Conservation (phyloP, 164 flowering plant genomes). For the Warburgia ugandensis region DNA sequence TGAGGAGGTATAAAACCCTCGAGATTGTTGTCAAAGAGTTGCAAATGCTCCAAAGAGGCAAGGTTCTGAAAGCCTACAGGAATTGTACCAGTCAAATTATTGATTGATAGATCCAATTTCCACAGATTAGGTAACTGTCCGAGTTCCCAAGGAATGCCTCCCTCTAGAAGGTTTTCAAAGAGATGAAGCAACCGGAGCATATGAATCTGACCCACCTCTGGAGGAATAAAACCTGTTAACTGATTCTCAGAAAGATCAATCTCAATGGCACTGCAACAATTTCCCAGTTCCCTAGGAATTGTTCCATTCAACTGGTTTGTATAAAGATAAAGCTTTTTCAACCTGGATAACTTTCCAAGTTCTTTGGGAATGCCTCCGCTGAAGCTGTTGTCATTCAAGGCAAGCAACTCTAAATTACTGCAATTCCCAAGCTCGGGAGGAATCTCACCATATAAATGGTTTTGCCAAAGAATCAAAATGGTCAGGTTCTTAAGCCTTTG, state of each 20-base stretch:
- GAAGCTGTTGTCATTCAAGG: slow-evolving; percentile 49
- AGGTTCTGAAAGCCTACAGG: slow-evolving; percentile 57
- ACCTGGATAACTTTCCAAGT: slow-evolving; percentile 41
- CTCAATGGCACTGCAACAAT: slow-evolving; percentile 41
- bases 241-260: slow-evolving; percentile 73
- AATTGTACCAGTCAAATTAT: slow-evolving; percentile 52
- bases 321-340: slow-evolving; percentile 47
- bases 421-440: slow-evolving; percentile 63
- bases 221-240: slow-evolving; percentile 55
- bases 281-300: slow-evolving; percentile 64
- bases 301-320: slow-evolving; percentile 58
- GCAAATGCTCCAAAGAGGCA: slow-evolving; percentile 36
- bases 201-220: slow-evolving; percentile 43
- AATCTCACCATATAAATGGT: slow-evolving; percentile 51
- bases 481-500: slow-evolving; percentile 48
- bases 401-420: slow-evolving; percentile 43
- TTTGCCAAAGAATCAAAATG: slow-evolving; percentile 49
- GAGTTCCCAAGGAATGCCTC: slow-evolving; percentile 55
- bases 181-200: slow-evolving; percentile 40
- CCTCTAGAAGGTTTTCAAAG: slow-evolving; percentile 56
- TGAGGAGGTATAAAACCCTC: slow-evolving; percentile 54
- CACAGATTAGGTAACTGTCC: slow-evolving; percentile 41
- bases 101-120: slow-evolving; percentile 62
- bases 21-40: slow-evolving; percentile 55
- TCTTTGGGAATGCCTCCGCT: slow-evolving; percentile 55